Evolutionary conservation across 192 early-diverging fungal genomes (phyloP).

Genomic region (Gigaspora rosea): DNA sequence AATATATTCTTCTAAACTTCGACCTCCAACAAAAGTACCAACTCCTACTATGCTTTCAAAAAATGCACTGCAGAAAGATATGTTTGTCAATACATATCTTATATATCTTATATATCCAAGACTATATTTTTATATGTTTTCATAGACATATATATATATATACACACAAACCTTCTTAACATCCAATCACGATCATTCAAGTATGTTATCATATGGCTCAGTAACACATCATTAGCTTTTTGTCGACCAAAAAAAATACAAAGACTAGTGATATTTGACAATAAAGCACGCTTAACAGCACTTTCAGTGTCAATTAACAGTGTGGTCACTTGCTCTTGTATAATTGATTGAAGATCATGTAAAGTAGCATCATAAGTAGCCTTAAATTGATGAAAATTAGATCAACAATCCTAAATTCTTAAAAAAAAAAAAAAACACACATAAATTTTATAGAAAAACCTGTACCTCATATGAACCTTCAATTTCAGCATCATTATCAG

Average conservation of each 20-base stretch:
- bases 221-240: slow-evolving; percentile 76
- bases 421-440: too few species aligned
- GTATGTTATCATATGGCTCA: slow-evolving; percentile 96
- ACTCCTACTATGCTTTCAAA: slow-evolving; percentile 92
- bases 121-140: too few species aligned
- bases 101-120: too few species aligned
- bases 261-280: slow-evolving; percentile 78
- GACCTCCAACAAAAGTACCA: slow-evolving; percentile 82
- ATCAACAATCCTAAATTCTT: background rate
- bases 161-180: slow-evolving; percentile 65
- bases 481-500: slow-evolving; percentile 43
- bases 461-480: slow-evolving; percentile 47
- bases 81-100: background rate
- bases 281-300: slow-evolving; percentile 80
- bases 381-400: slow-evolving; percentile 36
- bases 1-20: slow-evolving; percentile 90
- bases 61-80: slow-evolving; percentile 67
- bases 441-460: background rate
- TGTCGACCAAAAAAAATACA: slow-evolving; percentile 84
- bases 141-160: too few species aligned
- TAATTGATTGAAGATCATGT: slow-evolving; percentile 72
- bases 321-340: slow-evolving; percentile 79
- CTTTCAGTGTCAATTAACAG: slow-evolving; percentile 82
- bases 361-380: slow-evolving; percentile 73
- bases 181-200: slow-evolving; percentile 96